A percentile compares a stretch with the other conserved stretches of the same genome.
Evolutionary conservation across 208 protist genomes (phyloP).

Genomic region (Crithidia brevicula): DNA sequence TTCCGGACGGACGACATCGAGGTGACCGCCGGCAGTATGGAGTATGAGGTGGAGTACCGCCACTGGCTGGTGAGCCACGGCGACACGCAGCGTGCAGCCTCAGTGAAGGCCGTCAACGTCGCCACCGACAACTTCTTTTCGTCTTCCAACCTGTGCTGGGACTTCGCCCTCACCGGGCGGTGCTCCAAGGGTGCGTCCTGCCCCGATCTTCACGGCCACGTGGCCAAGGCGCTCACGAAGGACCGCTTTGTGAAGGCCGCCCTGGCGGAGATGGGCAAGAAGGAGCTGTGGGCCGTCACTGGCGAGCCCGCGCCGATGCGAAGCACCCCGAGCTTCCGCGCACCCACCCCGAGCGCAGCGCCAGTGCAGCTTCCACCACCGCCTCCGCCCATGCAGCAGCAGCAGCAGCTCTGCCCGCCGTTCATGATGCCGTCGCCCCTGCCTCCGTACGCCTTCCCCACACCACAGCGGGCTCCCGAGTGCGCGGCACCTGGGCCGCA

Average conservation of each 20-base stretch:
- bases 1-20: conserved; percentile 56
- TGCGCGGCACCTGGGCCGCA: not conserved
- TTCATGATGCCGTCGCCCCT: conserved; percentile 12
- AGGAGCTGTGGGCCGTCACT: conserved; percentile 20
- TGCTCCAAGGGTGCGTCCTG: conserved; percentile 46
- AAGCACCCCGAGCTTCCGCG: not conserved
- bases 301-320: not conserved
- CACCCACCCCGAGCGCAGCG: not conserved
- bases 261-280: conserved; percentile 48
- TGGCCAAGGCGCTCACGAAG: conserved; percentile 55
- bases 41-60: conserved; percentile 60
- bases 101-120: conserved; percentile 5
- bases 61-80: conserved; percentile 46
- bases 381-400: not conserved
- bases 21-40: conserved; percentile 47
- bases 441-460: conserved; percentile 20
- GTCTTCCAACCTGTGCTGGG: conserved; percentile 51
- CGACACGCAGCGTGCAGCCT: conserved; percentile 15
- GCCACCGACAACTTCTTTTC: conserved; percentile 59
- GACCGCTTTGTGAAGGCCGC: conserved; percentile 45
- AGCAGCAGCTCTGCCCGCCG: conserved; percentile 10
- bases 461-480: conserved; percentile 1
- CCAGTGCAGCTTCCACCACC: conserved; percentile 1
- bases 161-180: conserved; percentile 52
- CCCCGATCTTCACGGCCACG: conserved; percentile 45